Base-by-base conservation (phyloP, 495 filamentous ascomycete genomes). In the Aspergillus nidulans region DNA sequence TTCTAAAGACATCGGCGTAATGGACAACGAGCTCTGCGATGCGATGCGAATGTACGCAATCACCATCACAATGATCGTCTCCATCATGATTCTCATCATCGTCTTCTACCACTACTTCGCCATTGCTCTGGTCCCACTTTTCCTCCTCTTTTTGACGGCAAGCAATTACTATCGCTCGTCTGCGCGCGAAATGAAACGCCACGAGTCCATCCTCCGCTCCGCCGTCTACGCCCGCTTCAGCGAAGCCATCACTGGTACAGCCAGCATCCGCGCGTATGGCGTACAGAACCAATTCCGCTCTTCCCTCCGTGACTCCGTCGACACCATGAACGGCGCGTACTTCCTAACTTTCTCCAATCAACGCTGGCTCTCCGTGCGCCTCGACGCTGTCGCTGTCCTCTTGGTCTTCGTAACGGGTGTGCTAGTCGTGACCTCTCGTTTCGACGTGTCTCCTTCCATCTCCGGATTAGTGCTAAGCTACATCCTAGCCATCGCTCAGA, bases 271-370 rank as follows among this genome's bases (percentile, higher is more conserved):
- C 21, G 92, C 92, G 0, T 97, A 96, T 62, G 90, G 91, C 1
- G 73, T 96, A 15, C 75, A 88, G 64, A 72, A 83, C 30, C 80
- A 85, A 5, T 97, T 97, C 70, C 76, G 84, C 13, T 42, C 50
- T n/a, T 82, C 84, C 38, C 77, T 97, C 39, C 76, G 80, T 47
- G 68, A 77, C 8, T 73, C 90, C 0, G 88, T 97, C 60, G 89
- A 97, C 61, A 79, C 86, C 45, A 96, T 97, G 92, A 84, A 97
- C 66, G 81, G 87, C 20, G 94, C 94, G 9, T 97, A 96, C 65
- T 97, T 88, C 70, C 74, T 97, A 15, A 97, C 92, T 2, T 97
- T 91, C 60, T 87, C 89, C 8, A 96, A 97, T 60, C 92, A 97
- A 65, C 80, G 94, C 45, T 97, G 92, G 92, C 78, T 97, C 16